Conservation (phyloP, 73 alveolate species). For the Durusdinium trenchii region DNA sequence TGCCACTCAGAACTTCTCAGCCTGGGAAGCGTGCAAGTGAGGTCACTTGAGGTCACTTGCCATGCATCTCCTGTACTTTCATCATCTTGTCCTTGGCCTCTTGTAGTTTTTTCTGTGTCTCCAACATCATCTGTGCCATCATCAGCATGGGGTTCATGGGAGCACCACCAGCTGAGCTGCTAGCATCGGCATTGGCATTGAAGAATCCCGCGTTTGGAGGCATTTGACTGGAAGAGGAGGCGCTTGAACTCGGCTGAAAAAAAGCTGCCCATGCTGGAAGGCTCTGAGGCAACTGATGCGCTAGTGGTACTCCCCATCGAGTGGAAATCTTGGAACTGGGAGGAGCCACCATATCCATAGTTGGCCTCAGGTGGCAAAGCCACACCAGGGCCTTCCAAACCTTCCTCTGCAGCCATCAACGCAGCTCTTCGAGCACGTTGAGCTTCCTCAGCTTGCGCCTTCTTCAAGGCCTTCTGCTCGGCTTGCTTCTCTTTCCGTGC, state of each 20-base stretch:
- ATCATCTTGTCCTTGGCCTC: slow-evolving; percentile 91
- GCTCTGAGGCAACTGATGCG: slow-evolving; percentile 58
- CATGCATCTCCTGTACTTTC: slow-evolving; percentile 58
- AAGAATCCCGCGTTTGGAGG: slow-evolving; percentile 32
- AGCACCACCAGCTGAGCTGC: slow-evolving; percentile 38
- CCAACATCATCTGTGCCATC: slow-evolving; percentile 96
- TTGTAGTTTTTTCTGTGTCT: slow-evolving; percentile 88
- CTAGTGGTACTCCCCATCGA: slow-evolving; percentile 45
- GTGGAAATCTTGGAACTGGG: slow-evolving; percentile 90
- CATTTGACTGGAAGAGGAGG: background rate
- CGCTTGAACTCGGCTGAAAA: background rate
- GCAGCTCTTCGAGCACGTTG: slow-evolving; percentile 96
- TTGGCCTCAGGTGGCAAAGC: slow-evolving; percentile 82
- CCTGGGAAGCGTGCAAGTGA: too few relatives aligned
- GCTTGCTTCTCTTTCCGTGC: slow-evolving; percentile 95
- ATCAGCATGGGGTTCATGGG: slow-evolving; percentile 93
- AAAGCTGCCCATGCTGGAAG: slow-evolving; percentile 64
- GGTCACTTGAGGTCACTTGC: too few relatives aligned
- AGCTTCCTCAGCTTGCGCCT: slow-evolving; percentile 91
- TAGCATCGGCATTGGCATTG: slow-evolving; percentile 42
- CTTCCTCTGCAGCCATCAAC: slow-evolving; percentile 78
- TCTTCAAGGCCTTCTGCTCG: slow-evolving; percentile 75
- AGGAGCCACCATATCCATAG: slow-evolving; percentile 73
- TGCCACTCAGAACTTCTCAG: too few relatives aligned
- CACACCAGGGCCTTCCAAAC: slow-evolving; percentile 63